These are phyloP conservation scores for Ganoderma meredithae DNA, from an alignment of 1,284 basidiomycete species.

Conservation along the genomic window DNA sequence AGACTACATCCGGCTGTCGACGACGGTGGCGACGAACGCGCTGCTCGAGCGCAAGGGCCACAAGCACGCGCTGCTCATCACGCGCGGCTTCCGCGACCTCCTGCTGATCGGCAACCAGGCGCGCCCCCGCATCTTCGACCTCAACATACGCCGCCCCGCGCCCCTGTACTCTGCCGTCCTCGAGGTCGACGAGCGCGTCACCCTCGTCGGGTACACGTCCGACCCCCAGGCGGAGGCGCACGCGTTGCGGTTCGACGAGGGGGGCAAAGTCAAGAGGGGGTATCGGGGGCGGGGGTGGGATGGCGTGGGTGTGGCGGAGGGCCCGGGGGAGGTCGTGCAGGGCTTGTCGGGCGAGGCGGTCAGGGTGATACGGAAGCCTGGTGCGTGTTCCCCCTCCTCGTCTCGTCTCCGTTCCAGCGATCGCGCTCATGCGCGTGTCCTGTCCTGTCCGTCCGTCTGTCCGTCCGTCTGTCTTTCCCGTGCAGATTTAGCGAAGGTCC, in stretches of 20 bases:
- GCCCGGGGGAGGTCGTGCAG: conserved; percentile 79
- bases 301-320: conserved; percentile 68
- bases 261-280: conserved; percentile 70
- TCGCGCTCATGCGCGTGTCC: neutral
- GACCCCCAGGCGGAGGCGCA: conserved; percentile 85
- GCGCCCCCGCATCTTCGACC: conserved; percentile 89
- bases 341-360: conserved; percentile 95
- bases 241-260: conserved; percentile 75
- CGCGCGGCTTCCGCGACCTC: conserved; percentile 91
- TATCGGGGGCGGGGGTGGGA: conserved; percentile 84
- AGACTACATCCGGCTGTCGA: conserved; percentile 94
- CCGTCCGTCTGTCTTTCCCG: neutral
- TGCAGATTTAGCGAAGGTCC: conserved; percentile 59
- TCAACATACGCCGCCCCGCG: conserved; percentile 82
- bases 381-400: conserved; percentile 44
- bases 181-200: conserved; percentile 95
- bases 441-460: neutral
- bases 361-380: conserved; percentile 80
- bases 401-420: neutral
- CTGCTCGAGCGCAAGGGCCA: conserved; percentile 94
- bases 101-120: conserved; percentile 94
- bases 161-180: conserved; percentile 85
- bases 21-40: conserved; percentile 97
- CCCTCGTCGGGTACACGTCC: conserved; percentile 91
- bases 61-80: conserved; percentile 91